These are phyloP conservation scores for Aspergillus sparsus DNA, from an alignment of 495 filamentous ascomycete genomes.

Conservation along the genomic window DNA sequence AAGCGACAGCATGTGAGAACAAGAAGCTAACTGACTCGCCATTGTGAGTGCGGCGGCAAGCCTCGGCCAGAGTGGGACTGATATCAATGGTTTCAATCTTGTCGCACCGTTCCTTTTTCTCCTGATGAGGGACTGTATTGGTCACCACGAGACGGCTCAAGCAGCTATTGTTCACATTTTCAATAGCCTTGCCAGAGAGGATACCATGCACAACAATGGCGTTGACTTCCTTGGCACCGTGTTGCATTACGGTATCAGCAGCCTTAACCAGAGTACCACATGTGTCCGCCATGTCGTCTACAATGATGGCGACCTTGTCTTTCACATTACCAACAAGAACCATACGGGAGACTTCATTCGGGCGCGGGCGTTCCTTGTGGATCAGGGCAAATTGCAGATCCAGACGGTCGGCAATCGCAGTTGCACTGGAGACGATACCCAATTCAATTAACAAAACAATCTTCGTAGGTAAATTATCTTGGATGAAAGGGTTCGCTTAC, in stretches of 20 bases:
- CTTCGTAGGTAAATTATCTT: not conserved
- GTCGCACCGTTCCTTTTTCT: constrained; percentile 65
- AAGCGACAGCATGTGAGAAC: constrained; percentile 78
- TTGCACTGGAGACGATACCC: constrained; percentile 58
- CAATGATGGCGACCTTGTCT: constrained; percentile 69
- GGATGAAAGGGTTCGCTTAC: constrained; percentile 52
- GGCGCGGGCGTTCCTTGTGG: constrained; percentile 94
- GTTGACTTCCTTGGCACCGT: constrained; percentile 84
- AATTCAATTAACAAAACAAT: constrained; percentile 24
- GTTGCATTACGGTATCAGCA: constrained; percentile 84
- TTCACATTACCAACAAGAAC: constrained; percentile 70
- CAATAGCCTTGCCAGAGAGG: constrained; percentile 86
- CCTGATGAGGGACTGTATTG: constrained; percentile 95
- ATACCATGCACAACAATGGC: constrained; percentile 98
- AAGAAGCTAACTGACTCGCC: constrained; percentile 91
- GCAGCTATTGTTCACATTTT: constrained; percentile 79
- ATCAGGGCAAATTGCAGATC: constrained; percentile 97
- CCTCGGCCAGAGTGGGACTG: constrained; percentile 76
- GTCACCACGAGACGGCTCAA: constrained; percentile 85
- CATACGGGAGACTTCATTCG: constrained; percentile 96
- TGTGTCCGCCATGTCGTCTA: constrained; percentile 86
- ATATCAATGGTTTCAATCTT: constrained; percentile 91
- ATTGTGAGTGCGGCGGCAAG: constrained; percentile 85
- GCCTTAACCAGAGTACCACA: constrained; percentile 95
- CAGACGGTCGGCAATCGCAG: constrained; percentile 92